A percentile compares a stretch with the other conserved stretches of the same genome.
Evolutionary conservation across 2,329 filamentous ascomycete genomes (phyloP).

Genomic region (Zymoseptoria brevis): DNA sequence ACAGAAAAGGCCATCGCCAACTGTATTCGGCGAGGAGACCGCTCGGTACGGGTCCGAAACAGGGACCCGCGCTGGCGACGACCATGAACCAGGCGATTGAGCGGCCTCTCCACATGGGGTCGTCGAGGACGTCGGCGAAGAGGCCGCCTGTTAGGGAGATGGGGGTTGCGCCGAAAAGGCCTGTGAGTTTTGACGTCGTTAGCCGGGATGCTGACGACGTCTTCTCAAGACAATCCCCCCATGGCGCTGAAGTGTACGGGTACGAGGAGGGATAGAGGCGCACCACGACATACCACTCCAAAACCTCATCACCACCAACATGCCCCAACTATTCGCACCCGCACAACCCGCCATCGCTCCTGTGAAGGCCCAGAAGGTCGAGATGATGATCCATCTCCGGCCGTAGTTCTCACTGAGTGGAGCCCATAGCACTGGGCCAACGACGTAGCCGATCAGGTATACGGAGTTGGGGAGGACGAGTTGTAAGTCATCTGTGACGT

Average conservation of each 20-base stretch:
- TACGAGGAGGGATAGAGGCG: too few species aligned
- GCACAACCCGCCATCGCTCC: constrained; percentile 36
- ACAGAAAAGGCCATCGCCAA: constrained; percentile 15
- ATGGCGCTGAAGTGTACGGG: too few species aligned
- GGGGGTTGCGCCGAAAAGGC: constrained; percentile 11
- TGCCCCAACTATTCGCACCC: constrained; percentile 27
- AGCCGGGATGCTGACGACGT: too few species aligned
- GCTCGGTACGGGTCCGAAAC: constrained; percentile 6
- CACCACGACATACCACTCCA: constrained; percentile 1
- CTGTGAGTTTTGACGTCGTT: background rate
- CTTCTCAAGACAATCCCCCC: too few species aligned
- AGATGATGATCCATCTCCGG: constrained; percentile 32
- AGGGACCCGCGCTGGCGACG: constrained; percentile 9
- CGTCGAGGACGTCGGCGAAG: constrained; percentile 13
- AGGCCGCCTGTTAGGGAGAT: constrained; percentile 13
- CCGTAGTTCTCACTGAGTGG: constrained; percentile 37
- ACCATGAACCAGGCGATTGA: constrained; percentile 16
- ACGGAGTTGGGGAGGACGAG: constrained; percentile 39
- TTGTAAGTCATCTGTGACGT: constrained; percentile 37
- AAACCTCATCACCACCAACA: constrained; percentile 12
- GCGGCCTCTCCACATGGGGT: constrained; percentile 9
- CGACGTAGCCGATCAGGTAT: constrained; percentile 36
- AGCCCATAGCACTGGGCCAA: constrained; percentile 38
- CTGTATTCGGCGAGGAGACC: constrained; percentile 9
- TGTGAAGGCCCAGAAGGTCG: constrained; percentile 9